Base-by-base conservation (phyloP, 2,329 filamentous ascomycete genomes). In the Diaporthe citri region DNA sequence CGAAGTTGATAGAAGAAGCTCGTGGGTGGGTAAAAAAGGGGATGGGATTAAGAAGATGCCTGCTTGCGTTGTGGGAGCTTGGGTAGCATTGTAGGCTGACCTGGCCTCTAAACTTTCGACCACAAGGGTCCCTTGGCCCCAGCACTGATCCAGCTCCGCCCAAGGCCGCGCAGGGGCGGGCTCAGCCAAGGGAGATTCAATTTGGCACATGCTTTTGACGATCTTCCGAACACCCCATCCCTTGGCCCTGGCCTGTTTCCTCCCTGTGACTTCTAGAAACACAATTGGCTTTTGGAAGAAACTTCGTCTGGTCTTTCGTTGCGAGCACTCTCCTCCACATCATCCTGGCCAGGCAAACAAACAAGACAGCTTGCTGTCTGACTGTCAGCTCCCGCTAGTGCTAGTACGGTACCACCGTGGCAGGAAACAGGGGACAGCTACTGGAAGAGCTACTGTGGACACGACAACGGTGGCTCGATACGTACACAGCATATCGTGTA, bases 21-120 rank as follows among this genome's bases (percentile, higher is more conserved):
- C 70, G 48, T 69, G 48, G 34, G 55, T 41, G 64, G 46, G 64
- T 52, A 70, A 60, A 52, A 73, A 74, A 78, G 80, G 36, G 36
- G 36, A 39, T 39, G 36, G 76, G 74, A 74, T 51, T 39, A 55
- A 62, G 48, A 67, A 43, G 73, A 69, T 67, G 72, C 72, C 41
- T 59, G 62, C 36, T 22, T 51, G 43, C 22, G 46, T 43, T 48
- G 41, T 64, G 36, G 70, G 70, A 64, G 70, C 56, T 72, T 72
- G 22, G 64, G 64, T 69, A 69, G 64, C 64, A 55, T 51, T 72
- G 70, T 39, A 39, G 55, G 64, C 64, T 55, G 48, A 69, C 64
- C 46, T 69, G 64, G 64, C 64, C 64, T 69, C 64, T 69, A 41
- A 69, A 69, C 34, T 69, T 69, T 69, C 15, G 48, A 55, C 15